Percentiles rank a stretch among this genome's conserved stretches.
These are phyloP conservation scores for Aristolochia fimbriata DNA, from an alignment of 164 flowering plant genomes.

Conservation along the genomic window DNA sequence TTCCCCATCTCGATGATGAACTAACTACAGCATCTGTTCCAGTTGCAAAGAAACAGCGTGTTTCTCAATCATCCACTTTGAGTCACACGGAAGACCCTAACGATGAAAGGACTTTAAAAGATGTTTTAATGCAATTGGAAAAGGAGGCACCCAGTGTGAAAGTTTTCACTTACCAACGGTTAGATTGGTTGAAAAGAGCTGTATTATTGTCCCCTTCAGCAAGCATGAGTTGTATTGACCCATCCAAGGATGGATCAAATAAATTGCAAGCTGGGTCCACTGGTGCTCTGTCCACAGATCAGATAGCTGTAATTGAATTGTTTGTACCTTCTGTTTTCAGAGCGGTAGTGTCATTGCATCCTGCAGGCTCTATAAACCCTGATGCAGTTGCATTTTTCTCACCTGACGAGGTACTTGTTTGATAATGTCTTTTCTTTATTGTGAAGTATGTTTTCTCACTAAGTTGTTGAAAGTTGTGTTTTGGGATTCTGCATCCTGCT, in stretches of 20 bases:
- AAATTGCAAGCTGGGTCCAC: constrained; percentile 30
- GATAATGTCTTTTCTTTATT: not conserved
- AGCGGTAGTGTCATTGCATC: constrained; percentile 77
- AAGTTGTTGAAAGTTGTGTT: not conserved
- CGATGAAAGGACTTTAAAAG: constrained; percentile 47
- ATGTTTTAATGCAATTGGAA: constrained; percentile 37
- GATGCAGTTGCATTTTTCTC: constrained; percentile 97
- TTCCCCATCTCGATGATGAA: constrained; percentile 75
- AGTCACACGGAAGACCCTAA: constrained; percentile 33
- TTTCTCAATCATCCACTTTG: constrained; percentile 17
- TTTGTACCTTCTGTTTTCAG: constrained; percentile 71
- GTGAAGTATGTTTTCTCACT: not conserved
- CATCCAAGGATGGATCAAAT: constrained; percentile 38
- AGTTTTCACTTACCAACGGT: constrained; percentile 54
- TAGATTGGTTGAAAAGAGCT: constrained; percentile 85
- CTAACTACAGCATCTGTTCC: constrained; percentile 21
- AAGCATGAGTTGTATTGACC: constrained; percentile 33
- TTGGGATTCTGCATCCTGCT: not conserved
- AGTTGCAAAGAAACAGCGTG: constrained; percentile 44
- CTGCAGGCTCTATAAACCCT: constrained; percentile 79
- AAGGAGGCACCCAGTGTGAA: constrained; percentile 51
- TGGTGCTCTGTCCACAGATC: constrained; percentile 31
- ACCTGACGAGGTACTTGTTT: constrained; percentile 77
- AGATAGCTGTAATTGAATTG: constrained; percentile 72
- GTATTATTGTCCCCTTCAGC: constrained; percentile 40